Evolutionary conservation across 2,329 filamentous ascomycete species (phyloP).

Genomic region (Beauveria scarabaeidicola): DNA sequence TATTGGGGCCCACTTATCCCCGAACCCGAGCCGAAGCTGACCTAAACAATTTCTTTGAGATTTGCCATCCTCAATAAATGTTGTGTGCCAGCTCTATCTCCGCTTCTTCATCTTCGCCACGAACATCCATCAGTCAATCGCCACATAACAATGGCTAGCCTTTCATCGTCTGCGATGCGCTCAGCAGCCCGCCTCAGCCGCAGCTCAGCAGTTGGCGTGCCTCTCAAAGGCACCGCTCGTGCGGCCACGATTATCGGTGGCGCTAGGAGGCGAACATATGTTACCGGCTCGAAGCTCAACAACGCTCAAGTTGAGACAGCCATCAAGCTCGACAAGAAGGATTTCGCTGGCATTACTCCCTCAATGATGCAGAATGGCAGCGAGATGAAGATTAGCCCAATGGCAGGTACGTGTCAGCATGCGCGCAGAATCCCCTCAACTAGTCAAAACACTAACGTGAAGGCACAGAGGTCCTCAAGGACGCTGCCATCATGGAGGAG

Average conservation of each 20-base stretch:
- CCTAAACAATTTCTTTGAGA: constrained; percentile 13
- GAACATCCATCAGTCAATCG: constrained; percentile 13
- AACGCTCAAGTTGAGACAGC: constrained; percentile 79
- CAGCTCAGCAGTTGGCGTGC: constrained; percentile 29
- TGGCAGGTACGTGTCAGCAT: constrained; percentile 39
- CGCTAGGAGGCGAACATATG: constrained; percentile 56
- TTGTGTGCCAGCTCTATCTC: constrained; percentile 4
- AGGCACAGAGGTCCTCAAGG: constrained; percentile 65
- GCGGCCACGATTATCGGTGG: constrained; percentile 20
- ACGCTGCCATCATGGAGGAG: constrained; percentile 87
- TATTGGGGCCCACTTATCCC: constrained; percentile 10
- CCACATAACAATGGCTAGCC: constrained; percentile 46
- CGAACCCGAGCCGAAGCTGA: constrained; percentile 14
- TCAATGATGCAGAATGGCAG: constrained; percentile 23
- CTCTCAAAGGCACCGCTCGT: constrained; percentile 23
- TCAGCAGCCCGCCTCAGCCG: constrained; percentile 58
- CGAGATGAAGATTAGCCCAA: constrained; percentile 65
- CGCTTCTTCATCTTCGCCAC: constrained; percentile 6
- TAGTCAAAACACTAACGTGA: constrained; percentile 10
- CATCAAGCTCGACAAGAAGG: constrained; percentile 78
- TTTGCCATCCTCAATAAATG: constrained; percentile 9
- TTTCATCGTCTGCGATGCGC: constrained; percentile 62
- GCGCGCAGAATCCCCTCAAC: neutral
- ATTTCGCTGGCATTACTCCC: constrained; percentile 54
- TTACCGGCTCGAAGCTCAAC: constrained; percentile 72